These are phyloP conservation scores for Jatropha podagrica DNA, from an alignment of 441 rosid species.

Conservation along the genomic window DNA sequence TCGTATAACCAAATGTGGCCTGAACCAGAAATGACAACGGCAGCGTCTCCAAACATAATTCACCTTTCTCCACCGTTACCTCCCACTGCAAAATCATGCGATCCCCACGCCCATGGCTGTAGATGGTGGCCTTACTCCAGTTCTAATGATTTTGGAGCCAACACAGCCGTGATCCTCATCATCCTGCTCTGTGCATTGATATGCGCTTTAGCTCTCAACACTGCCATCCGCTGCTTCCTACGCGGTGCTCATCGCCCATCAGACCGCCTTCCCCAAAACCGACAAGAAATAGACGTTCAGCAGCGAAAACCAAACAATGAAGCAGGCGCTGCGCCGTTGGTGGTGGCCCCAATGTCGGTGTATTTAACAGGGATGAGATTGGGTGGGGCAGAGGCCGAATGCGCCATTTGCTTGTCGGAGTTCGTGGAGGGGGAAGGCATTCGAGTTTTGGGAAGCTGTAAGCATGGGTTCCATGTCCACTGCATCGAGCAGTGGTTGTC, in stretches of 20 bases:
- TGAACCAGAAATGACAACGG: slow-evolving; percentile 4
- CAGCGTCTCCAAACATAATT: slow-evolving; percentile 12
- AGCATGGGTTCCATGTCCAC: slow-evolving; percentile 70
- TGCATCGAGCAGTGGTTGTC: slow-evolving; percentile 69
- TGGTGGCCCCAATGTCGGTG: slow-evolving; percentile 33
- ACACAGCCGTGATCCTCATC: slow-evolving; percentile 48
- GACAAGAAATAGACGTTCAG: slow-evolving; percentile 16
- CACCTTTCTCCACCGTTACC: slow-evolving; percentile 27
- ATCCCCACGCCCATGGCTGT: slow-evolving; percentile 42
- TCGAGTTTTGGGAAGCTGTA: slow-evolving; percentile 61
- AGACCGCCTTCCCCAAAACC: slow-evolving; percentile 20
- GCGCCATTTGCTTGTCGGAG: slow-evolving; percentile 79
- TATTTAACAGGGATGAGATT: slow-evolving; percentile 48
- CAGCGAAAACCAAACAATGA: slow-evolving; percentile 41
- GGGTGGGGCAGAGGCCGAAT: slow-evolving; percentile 56
- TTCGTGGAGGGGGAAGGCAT: slow-evolving; percentile 68
- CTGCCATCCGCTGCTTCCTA: slow-evolving; percentile 63
- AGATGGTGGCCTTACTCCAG: slow-evolving; percentile 48
- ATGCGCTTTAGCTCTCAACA: slow-evolving; percentile 59
- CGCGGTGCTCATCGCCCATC: slow-evolving; percentile 20
- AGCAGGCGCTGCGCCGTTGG: slow-evolving; percentile 17
- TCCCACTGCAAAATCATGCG: slow-evolving; percentile 42
- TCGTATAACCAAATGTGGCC: slow-evolving; percentile 25
- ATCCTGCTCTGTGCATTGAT: slow-evolving; percentile 59
- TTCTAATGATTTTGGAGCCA: slow-evolving; percentile 53